Percentiles rank a stretch among this genome's conserved stretches.
Evolutionary conservation across 169 alveolate genomes (phyloP).

Genomic region (Eimeria sp.): DNA sequence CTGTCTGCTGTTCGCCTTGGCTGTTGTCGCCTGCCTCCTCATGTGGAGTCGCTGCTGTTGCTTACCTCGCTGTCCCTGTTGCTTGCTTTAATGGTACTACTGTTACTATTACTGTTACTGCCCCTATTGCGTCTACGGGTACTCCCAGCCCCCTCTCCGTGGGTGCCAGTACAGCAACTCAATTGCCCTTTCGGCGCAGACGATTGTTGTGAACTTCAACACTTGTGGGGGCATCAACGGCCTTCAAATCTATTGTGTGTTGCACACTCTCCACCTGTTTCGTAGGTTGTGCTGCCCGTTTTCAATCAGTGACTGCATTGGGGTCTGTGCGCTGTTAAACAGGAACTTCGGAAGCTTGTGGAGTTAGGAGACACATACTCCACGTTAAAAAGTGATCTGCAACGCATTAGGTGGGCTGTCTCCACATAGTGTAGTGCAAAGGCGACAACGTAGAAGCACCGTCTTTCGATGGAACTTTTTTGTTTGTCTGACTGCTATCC

Average conservation of each 20-base stretch:
- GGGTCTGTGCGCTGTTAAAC: not conserved
- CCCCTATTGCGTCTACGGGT: not conserved
- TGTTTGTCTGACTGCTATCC: not conserved
- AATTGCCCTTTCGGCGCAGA: not conserved
- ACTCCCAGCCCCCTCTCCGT: not conserved
- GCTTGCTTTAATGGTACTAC: not conserved
- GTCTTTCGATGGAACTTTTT: not conserved
- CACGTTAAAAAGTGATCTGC: not conserved
- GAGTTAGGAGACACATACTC: not conserved
- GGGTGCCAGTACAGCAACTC: not conserved
- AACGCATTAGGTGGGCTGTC: not conserved
- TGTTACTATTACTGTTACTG: not conserved
- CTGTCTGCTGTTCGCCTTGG: not conserved
- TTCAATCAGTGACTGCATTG: not conserved
- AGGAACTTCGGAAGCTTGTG: conserved; percentile 9
- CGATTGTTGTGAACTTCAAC: not conserved
- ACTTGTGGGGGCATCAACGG: not conserved
- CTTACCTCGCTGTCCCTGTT: not conserved
- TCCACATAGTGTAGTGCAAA: not conserved
- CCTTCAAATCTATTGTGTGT: not conserved
- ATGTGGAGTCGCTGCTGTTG: not conserved
- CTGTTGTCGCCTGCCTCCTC: not conserved
- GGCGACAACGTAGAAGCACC: not conserved
- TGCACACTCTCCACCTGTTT: not conserved
- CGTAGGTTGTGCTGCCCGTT: not conserved